A percentile compares a stretch with the other conserved stretches of the same genome.
These are phyloP conservation scores for Polygonum aviculare DNA, from an alignment of 148 eudicot species.

Conservation along the genomic window DNA sequence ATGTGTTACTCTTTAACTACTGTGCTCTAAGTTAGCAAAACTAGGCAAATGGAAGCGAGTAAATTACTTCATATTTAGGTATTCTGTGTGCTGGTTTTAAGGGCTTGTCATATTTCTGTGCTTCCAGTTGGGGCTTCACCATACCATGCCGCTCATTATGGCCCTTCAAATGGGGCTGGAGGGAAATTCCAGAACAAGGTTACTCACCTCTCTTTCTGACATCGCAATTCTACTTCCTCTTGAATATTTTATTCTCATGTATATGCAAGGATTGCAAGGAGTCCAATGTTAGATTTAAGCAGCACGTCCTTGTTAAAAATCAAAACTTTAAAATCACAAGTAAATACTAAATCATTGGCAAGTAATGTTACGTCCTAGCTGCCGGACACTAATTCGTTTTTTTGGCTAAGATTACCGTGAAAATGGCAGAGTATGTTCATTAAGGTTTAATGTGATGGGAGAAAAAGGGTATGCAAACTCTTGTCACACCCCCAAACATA, in stretches of 20 bases:
- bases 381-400: not conserved
- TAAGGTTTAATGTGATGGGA: not conserved
- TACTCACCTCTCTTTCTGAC: constrained; percentile 13
- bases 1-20: not conserved
- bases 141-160: constrained; percentile 58
- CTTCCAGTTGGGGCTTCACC: constrained; percentile 42
- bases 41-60: constrained; percentile 18
- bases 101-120: constrained; percentile 34
- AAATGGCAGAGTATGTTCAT: not conserved
- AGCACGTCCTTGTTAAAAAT: not conserved
- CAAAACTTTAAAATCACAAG: not conserved
- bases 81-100: constrained; percentile 36
- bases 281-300: not conserved
- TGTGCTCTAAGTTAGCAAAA: not conserved
- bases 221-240: not conserved
- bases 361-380: not conserved
- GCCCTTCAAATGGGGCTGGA: constrained; percentile 54
- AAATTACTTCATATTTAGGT: constrained; percentile 29
- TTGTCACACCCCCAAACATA: not conserved
- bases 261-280: not conserved
- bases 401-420: not conserved
- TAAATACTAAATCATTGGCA: not conserved
- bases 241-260: not conserved
- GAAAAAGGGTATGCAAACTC: not conserved
- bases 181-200: constrained; percentile 83